Evolutionary conservation across 2,329 filamentous ascomycete genomes (phyloP).

Genomic region (Leptoxyphium fumago): DNA sequence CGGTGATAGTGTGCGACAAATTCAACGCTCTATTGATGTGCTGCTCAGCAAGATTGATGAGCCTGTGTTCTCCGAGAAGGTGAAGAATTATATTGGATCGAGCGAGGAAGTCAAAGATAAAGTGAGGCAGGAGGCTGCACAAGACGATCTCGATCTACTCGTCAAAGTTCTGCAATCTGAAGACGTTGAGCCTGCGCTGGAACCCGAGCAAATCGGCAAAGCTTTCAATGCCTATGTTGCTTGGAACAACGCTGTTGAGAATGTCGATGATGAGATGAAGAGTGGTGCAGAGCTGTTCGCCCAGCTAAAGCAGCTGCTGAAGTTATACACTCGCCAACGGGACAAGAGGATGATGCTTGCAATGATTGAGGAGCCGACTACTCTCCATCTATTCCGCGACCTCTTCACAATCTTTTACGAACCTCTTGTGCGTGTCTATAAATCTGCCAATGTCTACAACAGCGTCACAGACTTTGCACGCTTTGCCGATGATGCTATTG

Average conservation of each 20-base stretch:
- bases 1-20: conserved; percentile 73
- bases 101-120: conserved; percentile 59
- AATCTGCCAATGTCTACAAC: conserved; percentile 95
- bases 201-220: conserved; percentile 59
- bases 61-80: conserved; percentile 60
- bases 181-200: conserved; percentile 55
- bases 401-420: conserved; percentile 99
- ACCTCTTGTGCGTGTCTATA: conserved; percentile 90
- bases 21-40: conserved; percentile 74
- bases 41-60: conserved; percentile 70
- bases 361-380: conserved; percentile 93
- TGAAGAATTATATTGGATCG: conserved; percentile 63
- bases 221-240: conserved; percentile 92
- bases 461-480: conserved; percentile 91
- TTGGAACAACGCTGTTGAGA: conserved; percentile 89
- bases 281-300: conserved; percentile 87
- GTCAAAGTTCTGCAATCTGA: conserved; percentile 75
- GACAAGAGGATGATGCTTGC: conserved; percentile 97
- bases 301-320: conserved; percentile 84
- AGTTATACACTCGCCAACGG: conserved; percentile 76
- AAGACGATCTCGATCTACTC: conserved; percentile 68
- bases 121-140: conserved; percentile 57
- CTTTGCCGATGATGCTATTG: conserved; percentile 87
- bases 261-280: conserved; percentile 74
- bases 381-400: conserved; percentile 86